phyloP scores from a whole-genome alignment of 352 stramenopile genomes.

The Pythium utonaiense region DNA sequence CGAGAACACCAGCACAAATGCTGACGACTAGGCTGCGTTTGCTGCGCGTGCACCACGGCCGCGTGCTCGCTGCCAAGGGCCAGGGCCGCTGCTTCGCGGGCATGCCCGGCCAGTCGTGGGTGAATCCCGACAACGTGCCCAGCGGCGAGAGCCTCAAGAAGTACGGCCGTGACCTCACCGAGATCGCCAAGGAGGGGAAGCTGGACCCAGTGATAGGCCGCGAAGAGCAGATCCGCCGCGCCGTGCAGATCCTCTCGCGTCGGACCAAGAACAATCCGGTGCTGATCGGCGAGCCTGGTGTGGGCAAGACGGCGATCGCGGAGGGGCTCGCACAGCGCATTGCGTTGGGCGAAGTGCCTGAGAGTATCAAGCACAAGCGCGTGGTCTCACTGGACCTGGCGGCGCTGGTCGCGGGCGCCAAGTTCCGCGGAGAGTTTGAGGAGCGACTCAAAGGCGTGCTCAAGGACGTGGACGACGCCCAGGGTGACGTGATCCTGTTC shows the following conservation, averaged over 20 bases:
- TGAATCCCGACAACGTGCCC: conserved; percentile 81
- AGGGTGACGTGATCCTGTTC: conserved; percentile 98
- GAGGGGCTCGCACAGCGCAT: conserved; percentile 97
- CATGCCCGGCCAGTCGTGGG: conserved; percentile 36
- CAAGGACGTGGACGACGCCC: conserved; percentile 90
- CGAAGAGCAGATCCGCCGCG: conserved; percentile 95
- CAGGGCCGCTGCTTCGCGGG: background rate
- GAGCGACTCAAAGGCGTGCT: conserved; percentile 95
- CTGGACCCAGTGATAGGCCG: conserved; percentile 98
- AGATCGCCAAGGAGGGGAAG: conserved; percentile 91
- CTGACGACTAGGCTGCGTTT: conserved; percentile 2
- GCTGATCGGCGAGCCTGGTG: conserved; percentile 94
- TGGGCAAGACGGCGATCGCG: conserved; percentile 96
- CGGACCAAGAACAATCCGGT: conserved; percentile 98
- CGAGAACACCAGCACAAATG: background rate
- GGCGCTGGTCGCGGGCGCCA: conserved; percentile 95
- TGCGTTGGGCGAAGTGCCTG: conserved; percentile 94
- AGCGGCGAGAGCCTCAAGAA: conserved; percentile 75
- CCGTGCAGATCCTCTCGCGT: conserved; percentile 94
- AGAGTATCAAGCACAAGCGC: conserved; percentile 83
- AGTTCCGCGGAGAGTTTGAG: conserved; percentile 98
- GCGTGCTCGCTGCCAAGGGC: background rate
- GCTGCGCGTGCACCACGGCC: background rate
- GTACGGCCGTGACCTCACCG: conserved; percentile 95
- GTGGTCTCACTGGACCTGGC: conserved; percentile 96